Evolutionary conservation across 75 land plant genomes (phyloP).

Genomic region (Cryptomeria japonica): DNA sequence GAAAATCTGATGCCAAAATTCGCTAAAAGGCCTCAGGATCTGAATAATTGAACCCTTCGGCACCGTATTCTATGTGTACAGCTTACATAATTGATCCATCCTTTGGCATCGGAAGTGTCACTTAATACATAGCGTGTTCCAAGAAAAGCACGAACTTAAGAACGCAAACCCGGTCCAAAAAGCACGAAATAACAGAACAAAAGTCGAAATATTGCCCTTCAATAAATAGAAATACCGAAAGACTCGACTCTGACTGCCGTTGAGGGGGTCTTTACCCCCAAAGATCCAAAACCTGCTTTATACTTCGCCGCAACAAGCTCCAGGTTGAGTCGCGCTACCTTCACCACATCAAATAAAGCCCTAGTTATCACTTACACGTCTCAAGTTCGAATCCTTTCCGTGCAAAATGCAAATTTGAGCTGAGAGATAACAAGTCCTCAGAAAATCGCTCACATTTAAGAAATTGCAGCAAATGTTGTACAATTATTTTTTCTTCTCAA

Average conservation of each 20-base stretch:
- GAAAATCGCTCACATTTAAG: background rate
- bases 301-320: background rate
- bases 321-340: background rate
- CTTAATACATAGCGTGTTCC: background rate
- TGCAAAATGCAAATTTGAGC: background rate
- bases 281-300: background rate
- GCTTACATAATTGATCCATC: background rate
- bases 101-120: background rate
- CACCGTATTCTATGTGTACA: background rate
- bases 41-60: background rate
- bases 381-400: background rate
- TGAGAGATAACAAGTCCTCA: background rate
- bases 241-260: background rate
- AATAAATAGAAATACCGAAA: conserved; percentile 3
- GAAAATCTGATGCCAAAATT: background rate
- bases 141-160: background rate
- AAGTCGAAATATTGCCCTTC: background rate
- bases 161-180: background rate
- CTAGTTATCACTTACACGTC: background rate
- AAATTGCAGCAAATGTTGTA: background rate
- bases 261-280: background rate
- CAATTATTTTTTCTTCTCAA: background rate
- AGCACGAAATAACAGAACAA: background rate
- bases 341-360: background rate
- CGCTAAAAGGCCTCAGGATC: background rate